A percentile compares a stretch with the other conserved stretches of the same genome.
Conservation (phyloP, 1,284 basidiomycete genomes). For the Boletus albobrunnescens region DNA sequence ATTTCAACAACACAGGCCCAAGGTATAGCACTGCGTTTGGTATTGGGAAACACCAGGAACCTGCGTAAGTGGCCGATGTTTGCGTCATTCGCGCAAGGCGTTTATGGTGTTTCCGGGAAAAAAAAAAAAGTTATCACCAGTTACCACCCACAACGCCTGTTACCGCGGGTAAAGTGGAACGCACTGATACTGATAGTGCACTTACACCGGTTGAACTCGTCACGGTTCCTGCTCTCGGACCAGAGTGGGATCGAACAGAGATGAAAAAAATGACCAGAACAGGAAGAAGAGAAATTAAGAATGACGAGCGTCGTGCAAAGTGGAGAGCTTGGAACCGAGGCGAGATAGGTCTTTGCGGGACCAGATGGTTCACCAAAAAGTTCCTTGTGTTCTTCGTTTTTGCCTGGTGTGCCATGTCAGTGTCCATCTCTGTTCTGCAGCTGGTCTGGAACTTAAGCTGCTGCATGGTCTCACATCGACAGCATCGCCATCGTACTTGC, state of each 20-base stretch:
- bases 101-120: slow-evolving; percentile 3
- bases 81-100: background rate
- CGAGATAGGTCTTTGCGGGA: slow-evolving; percentile 70
- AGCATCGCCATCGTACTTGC: slow-evolving; percentile 69
- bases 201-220: slow-evolving; percentile 69
- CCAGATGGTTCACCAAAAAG: slow-evolving; percentile 65
- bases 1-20: slow-evolving; percentile 87
- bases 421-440: slow-evolving; percentile 19
- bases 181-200: slow-evolving; percentile 30
- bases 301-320: slow-evolving; percentile 51
- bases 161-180: slow-evolving; percentile 29
- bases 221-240: slow-evolving; percentile 81
- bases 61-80: slow-evolving; percentile 34
- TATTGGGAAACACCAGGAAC: slow-evolving; percentile 33
- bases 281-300: slow-evolving; percentile 55
- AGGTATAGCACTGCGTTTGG: slow-evolving; percentile 66
- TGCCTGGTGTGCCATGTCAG: slow-evolving; percentile 59
- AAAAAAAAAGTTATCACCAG: slow-evolving; percentile 48
- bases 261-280: slow-evolving; percentile 69
- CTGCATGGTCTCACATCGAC: slow-evolving; percentile 2
- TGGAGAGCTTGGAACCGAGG: slow-evolving; percentile 73
- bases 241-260: slow-evolving; percentile 82
- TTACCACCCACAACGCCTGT: slow-evolving; percentile 41
- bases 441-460: slow-evolving; percentile 9
- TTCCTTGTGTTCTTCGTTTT: slow-evolving; percentile 68